Evolutionary conservation across 225 moss, liverwort and hornwort genomes (phyloP).

Genomic region (Neckera pumila): DNA sequence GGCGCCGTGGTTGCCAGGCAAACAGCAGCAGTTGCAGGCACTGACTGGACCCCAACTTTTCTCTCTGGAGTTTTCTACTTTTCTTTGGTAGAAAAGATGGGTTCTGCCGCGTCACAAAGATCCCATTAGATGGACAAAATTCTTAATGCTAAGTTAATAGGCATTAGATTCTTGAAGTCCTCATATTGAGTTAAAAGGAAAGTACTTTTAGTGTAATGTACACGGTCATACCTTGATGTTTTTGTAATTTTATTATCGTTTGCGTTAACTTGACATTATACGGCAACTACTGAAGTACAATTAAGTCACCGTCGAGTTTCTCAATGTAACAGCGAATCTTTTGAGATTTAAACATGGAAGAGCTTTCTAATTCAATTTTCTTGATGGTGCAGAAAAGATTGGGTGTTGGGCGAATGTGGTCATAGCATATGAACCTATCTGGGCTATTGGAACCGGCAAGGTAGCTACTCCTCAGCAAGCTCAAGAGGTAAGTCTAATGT

Average conservation of each 20-base stretch:
- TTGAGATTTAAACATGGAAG: background rate
- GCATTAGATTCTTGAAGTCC: background rate
- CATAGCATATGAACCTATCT: constrained; percentile 91
- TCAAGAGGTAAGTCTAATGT: constrained; percentile 45
- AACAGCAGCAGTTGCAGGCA: constrained; percentile 74
- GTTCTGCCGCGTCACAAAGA: background rate
- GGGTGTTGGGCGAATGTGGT: constrained; percentile 83
- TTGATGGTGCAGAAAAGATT: constrained; percentile 41
- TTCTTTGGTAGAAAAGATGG: background rate
- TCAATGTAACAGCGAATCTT: background rate
- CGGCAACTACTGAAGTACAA: background rate
- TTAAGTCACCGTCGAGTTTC: background rate
- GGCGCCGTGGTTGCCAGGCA: constrained; percentile 53
- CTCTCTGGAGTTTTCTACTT: background rate
- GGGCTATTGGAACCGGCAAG: constrained; percentile 91
- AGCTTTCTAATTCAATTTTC: background rate
- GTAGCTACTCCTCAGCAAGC: constrained; percentile 89
- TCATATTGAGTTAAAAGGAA: background rate
- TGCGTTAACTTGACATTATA: background rate
- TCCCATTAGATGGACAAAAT: background rate
- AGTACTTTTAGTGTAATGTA: background rate
- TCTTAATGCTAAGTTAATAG: too few species aligned
- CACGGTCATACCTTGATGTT: background rate
- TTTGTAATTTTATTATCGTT: background rate
- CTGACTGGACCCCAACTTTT: background rate